phyloP scores from a whole-genome alignment of 306 rosid genomes.

The Lithocarpus polystachyus region DNA sequence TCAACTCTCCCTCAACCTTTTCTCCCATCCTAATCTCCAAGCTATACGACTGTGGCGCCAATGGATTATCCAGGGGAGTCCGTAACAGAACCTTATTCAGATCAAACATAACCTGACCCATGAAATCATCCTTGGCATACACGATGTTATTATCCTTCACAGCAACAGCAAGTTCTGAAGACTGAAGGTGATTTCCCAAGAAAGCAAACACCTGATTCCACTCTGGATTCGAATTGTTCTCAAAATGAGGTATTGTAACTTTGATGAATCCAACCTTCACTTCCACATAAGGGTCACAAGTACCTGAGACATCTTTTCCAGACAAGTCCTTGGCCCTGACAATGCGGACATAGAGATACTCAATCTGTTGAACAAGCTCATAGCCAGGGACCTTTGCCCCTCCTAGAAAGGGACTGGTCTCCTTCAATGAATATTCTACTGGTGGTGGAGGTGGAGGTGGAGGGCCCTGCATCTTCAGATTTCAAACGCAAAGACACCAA shows the following conservation, averaged over 20 bases:
- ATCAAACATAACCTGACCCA: not conserved
- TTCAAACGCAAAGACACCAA: too few species aligned
- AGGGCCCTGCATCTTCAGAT: too few species aligned
- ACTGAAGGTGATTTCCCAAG: not conserved
- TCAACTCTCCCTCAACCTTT: not conserved
- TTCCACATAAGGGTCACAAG: not conserved
- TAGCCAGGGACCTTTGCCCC: too few species aligned
- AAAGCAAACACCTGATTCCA: constrained; percentile 30
- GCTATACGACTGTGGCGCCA: constrained; percentile 34
- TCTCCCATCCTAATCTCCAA: not conserved
- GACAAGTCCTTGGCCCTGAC: too few species aligned
- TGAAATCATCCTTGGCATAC: not conserved
- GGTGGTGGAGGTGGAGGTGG: too few species aligned
- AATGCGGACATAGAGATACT: too few species aligned
- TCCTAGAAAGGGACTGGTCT: too few species aligned
- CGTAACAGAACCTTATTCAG: not conserved
- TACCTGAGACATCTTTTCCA: too few species aligned
- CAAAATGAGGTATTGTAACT: not conserved
- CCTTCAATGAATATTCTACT: too few species aligned
- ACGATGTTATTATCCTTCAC: not conserved
- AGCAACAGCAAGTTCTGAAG: not conserved
- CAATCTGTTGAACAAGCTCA: too few species aligned
- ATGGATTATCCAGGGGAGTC: constrained; percentile 1
- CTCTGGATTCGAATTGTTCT: not conserved
- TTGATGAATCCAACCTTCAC: not conserved